Conservation (phyloP, 2,329 filamentous ascomycete species). For the Teratosphaeria viscida region DNA sequence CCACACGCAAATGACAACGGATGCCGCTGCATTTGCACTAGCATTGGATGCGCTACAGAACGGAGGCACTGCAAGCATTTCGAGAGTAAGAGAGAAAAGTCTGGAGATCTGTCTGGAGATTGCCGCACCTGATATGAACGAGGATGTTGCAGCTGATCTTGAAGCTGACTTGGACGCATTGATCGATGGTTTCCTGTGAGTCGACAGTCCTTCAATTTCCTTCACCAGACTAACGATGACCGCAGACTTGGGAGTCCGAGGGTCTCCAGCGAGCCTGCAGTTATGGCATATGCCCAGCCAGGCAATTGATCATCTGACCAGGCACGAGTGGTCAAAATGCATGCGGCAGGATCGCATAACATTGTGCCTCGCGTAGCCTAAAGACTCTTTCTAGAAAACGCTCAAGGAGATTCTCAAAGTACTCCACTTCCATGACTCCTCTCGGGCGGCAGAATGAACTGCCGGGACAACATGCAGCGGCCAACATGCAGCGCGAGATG, state of each 20-base stretch:
- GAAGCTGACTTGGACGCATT: conserved; percentile 9
- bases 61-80: conserved; percentile 14
- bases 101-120: conserved; percentile 11
- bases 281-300: conserved; percentile 8
- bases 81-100: conserved; percentile 7
- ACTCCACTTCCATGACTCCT: too few species aligned
- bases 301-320: conserved; percentile 35
- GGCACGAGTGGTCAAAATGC: not conserved
- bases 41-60: conserved; percentile 21
- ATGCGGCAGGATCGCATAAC: too few species aligned
- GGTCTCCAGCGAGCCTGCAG: conserved; percentile 5
- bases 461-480: too few species aligned
- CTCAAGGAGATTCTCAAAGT: too few species aligned
- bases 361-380: too few species aligned
- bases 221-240: not conserved
- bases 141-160: conserved; percentile 8
- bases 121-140: conserved; percentile 14
- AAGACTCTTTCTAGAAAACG: too few species aligned
- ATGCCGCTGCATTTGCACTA: conserved; percentile 18
- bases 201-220: not conserved
- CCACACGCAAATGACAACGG: conserved; percentile 19
- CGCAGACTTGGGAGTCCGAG: conserved; percentile 5
- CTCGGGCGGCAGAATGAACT: too few species aligned
- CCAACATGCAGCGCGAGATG: too few species aligned
- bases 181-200: conserved; percentile 16